Evolutionary conservation across 2,329 filamentous ascomycete genomes (phyloP).

Genomic region (Gnomoniopsis sp.): DNA sequence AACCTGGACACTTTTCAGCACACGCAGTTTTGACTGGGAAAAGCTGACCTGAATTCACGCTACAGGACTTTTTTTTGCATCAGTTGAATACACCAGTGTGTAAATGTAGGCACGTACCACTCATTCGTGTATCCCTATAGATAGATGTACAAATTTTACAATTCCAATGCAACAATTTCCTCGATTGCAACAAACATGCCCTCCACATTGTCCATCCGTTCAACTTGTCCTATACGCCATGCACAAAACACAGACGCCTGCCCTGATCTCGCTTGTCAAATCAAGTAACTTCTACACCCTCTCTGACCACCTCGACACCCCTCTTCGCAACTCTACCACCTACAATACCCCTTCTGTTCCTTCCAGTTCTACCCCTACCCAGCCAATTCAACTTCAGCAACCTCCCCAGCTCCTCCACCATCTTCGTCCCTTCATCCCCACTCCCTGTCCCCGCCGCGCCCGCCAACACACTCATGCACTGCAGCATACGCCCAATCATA

Average conservation of each 20-base stretch:
- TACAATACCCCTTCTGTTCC: conserved; percentile 87
- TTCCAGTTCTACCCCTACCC: conserved; percentile 80
- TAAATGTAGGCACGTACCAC: too few relatives aligned
- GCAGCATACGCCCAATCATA: conserved; percentile 90
- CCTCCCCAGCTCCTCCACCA: conserved; percentile 79
- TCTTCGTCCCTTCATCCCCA: conserved; percentile 69
- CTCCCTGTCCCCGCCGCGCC: conserved; percentile 51
- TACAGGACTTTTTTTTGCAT: too few relatives aligned
- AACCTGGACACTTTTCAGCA: too few relatives aligned
- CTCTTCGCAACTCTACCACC: conserved; percentile 56
- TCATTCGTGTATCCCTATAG: too few relatives aligned
- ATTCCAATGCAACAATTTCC: too few relatives aligned
- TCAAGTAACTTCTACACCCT: not conserved
- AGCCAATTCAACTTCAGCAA: conserved; percentile 97
- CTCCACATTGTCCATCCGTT: too few relatives aligned
- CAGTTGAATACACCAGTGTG: too few relatives aligned
- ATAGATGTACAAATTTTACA: too few relatives aligned
- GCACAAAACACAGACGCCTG: not conserved
- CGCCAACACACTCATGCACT: conserved; percentile 89
- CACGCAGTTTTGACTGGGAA: too few relatives aligned
- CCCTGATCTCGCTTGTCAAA: too few relatives aligned
- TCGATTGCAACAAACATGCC: too few relatives aligned
- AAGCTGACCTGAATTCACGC: too few relatives aligned
- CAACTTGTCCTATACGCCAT: not conserved
- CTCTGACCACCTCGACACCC: conserved; percentile 4